Evolutionary conservation across 139 green algal genomes (phyloP), one percentile per base, ranked within the genome.

Genomic region (Picochlorum sp.): DNA sequence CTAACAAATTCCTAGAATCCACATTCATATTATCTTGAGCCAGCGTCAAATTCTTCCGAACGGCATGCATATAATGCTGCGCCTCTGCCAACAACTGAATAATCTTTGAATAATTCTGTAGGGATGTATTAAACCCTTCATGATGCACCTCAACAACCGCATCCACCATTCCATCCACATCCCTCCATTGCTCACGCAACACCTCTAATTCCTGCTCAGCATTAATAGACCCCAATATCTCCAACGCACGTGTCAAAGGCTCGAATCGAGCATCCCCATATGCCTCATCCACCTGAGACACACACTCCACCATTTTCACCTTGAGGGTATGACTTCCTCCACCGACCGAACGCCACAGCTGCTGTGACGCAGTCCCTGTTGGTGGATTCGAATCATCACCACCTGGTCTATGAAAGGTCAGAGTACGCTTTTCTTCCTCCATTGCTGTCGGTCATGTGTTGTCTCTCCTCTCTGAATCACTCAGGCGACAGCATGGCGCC

Each of bases 21-120:
- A 77, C 65, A 7, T 64, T 73, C 26, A 94, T 71, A 66, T 34
- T 30, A 37, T 34, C 21, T 11, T 30, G n/a, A 1, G 76, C 68
- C 18, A 87, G 73, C 32, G 77, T 72, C 37, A 92, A 69, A 1
- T 75, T 72, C 26, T 62, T 62, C 45, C 82, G 76, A 34, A 94
- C 59, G 1, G 45, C 20, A 8, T 69, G 2, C 32, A 83, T 77
- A 75, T 92, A 82, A 23, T 83, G 60, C 61, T 82, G 84, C 0
- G 83, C 69, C 3, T 90, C 79, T 9, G 69, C 51, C 66, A 95
- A 94, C 8, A 92, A 80, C 32, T 79, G 65, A 68, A 95, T 75
- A 61, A 95, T 94, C 28, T 84, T 76, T 2, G 72, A 84, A 70
- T 95, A 94, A 76, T 94, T 91, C 58, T 92, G 87, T 51, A 94